A percentile compares a stretch with the other conserved stretches of the same genome.
Conservation (phyloP, 768 basidiomycete genomes). For the Paxillus ammoniavirescens region DNA sequence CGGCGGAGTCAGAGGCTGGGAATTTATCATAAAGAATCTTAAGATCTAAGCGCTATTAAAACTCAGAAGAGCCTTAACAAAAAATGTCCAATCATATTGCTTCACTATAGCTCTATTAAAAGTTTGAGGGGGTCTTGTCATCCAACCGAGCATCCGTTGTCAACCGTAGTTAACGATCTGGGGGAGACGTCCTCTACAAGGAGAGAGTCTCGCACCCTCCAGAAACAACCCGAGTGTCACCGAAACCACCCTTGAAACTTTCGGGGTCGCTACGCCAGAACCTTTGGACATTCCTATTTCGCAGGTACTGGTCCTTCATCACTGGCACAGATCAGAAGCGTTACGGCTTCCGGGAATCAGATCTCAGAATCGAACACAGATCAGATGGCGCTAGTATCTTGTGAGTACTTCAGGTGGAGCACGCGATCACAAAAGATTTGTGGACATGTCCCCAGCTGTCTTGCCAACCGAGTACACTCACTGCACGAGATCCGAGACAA, state of each 20-base stretch:
- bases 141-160: not conserved
- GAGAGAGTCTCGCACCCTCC: conserved; percentile 8
- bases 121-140: not conserved
- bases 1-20: conserved; percentile 40
- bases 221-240: conserved; percentile 10
- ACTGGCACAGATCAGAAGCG: not conserved
- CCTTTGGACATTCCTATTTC: not conserved
- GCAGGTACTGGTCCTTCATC: not conserved
- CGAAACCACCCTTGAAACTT: not conserved
- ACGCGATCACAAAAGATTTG: too few relatives aligned
- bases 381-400: not conserved
- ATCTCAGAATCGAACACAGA: not conserved
- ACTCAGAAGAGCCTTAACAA: not conserved
- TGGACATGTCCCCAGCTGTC: too few relatives aligned
- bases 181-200: conserved; percentile 2
- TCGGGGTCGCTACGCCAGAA: conserved; percentile 1
- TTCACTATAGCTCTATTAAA: not conserved
- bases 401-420: too few relatives aligned
- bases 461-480: too few relatives aligned
- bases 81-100: not conserved
- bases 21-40: conserved; percentile 3
- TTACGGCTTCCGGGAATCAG: not conserved
- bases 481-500: too few relatives aligned
- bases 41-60: conserved; percentile 23
- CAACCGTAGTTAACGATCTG: conserved; percentile 2